Evolutionary conservation across 129 eudicot genomes (phyloP), one percentile per base, ranked within the genome.

Genomic region (Scalesia atractyloides): DNA sequence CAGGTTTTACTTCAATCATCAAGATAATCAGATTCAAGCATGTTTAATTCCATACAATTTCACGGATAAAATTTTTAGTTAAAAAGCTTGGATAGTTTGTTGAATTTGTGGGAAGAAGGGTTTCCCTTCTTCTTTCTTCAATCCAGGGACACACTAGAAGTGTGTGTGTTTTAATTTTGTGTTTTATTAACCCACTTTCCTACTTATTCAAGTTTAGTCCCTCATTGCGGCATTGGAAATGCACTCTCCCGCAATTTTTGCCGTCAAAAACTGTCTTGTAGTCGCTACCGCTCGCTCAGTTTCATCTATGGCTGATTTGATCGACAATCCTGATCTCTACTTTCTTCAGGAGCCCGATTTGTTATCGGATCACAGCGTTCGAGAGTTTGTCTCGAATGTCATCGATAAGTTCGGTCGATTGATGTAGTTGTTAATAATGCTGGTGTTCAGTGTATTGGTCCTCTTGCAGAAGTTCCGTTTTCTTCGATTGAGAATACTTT

Each of bases 391-490:
- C 12, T 72, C 76, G 17, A 72, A 71, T 33, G 89, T 86, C 12
- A 67, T 90, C 1, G 88, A 81, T 36, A 82, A 66, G 52, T 86
- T 87, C 36, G 98, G 97, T 12, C 84, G 92, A 81, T 94, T 12
- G 98, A 90, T 76, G 56, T 94, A 18, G 70, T 94, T 16, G 93
- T 94, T 13, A 94, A 94, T 48, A 94, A 94, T 67, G 98, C 98
- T 72, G 98, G 98, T 10, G 92, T 94, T 50, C 98, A 87, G 85
- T 94, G 98, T 75, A 65, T 94, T 33, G 97, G 97, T 9, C 98
- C 98, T 61, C 84, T 90, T 52, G 98, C 96, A 0, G 97, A 94
- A 61, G 51, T 94, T 43, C 98, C 98, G 66, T 57, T 94, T 10
- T 69, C 89, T 66, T 39, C 86, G 5, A 68, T 88, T 41, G 64